Evolutionary conservation across 2,329 filamentous ascomycete species (phyloP).

Genomic region (Diplodia seriata): DNA sequence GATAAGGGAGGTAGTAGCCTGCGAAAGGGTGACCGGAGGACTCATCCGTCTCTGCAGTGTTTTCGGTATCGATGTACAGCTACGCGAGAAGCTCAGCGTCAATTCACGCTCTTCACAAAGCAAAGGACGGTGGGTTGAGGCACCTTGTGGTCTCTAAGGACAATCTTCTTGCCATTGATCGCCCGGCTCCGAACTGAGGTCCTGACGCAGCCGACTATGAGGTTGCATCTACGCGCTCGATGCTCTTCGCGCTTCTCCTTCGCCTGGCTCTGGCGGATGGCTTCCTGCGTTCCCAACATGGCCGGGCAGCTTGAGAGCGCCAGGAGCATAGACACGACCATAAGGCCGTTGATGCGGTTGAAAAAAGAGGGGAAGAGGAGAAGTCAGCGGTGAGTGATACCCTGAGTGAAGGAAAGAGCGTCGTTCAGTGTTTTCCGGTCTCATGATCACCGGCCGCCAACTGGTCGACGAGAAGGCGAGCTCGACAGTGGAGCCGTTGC

Average conservation of each 20-base stretch:
- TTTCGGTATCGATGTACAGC: constrained; percentile 23
- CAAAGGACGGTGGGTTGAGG: not conserved
- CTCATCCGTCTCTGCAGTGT: constrained; percentile 1
- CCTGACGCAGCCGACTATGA: constrained; percentile 56
- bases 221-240: constrained; percentile 58
- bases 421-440: constrained; percentile 5
- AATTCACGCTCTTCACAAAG: not conserved
- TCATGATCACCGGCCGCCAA: constrained; percentile 10
- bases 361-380: constrained; percentile 9
- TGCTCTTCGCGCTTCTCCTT: constrained; percentile 60
- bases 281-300: constrained; percentile 57
- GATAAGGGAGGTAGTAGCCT: constrained; percentile 66
- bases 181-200: constrained; percentile 53
- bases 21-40: constrained; percentile 55
- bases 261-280: constrained; percentile 58
- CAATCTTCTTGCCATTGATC: constrained; percentile 55
- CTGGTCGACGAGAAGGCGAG: not conserved
- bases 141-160: constrained; percentile 49
- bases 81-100: not conserved
- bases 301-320: constrained; percentile 54
- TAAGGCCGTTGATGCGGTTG: constrained; percentile 35
- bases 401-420: constrained; percentile 9
- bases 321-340: constrained; percentile 54
- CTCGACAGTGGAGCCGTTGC: constrained; percentile 3
- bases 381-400: constrained; percentile 3